These are phyloP conservation scores for Rhinocladiella similis DNA, from an alignment of 2,329 filamentous ascomycete genomes.

Conservation along the genomic window DNA sequence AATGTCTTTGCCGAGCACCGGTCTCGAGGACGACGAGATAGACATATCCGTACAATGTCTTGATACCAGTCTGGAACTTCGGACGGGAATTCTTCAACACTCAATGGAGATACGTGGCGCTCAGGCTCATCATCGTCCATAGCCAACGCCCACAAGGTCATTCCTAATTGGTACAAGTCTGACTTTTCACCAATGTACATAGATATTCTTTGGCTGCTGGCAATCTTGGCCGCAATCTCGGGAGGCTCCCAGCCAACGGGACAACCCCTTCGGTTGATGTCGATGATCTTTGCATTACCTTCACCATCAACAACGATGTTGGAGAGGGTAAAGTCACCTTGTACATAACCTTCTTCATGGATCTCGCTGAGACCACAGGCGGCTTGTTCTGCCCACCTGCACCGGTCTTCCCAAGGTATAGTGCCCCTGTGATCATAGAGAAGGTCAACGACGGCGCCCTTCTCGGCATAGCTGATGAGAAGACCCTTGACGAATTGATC, in stretches of 20 bases:
- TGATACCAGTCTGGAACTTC: constrained; percentile 79
- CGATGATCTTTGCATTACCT: constrained; percentile 92
- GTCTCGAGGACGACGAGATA: constrained; percentile 71
- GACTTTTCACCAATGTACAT: constrained; percentile 99
- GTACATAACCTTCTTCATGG: constrained; percentile 93
- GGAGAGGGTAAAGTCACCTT: constrained; percentile 94
- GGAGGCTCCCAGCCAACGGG: constrained; percentile 97
- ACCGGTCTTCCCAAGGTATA: constrained; percentile 69
- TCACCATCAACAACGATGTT: constrained; percentile 90
- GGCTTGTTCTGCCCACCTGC: constrained; percentile 89
- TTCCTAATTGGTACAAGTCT: constrained; percentile 91
- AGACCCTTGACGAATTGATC: constrained; percentile 78
- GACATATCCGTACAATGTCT: constrained; percentile 71
- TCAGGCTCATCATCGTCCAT: constrained; percentile 90
- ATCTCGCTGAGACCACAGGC: constrained; percentile 86
- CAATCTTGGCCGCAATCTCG: constrained; percentile 80
- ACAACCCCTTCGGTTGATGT: constrained; percentile 96
- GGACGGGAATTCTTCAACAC: constrained; percentile 54
- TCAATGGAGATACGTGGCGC: constrained; percentile 69
- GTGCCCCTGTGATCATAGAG: constrained; percentile 73
- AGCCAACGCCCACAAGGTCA: constrained; percentile 93
- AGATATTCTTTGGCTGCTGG: constrained; percentile 83
- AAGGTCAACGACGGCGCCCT: constrained; percentile 85
- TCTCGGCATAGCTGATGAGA: constrained; percentile 81
- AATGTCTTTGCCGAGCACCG: constrained; percentile 73